Evolutionary conservation across 257 asterid species (phyloP).

Genomic region (Primulina huaijiensis): DNA sequence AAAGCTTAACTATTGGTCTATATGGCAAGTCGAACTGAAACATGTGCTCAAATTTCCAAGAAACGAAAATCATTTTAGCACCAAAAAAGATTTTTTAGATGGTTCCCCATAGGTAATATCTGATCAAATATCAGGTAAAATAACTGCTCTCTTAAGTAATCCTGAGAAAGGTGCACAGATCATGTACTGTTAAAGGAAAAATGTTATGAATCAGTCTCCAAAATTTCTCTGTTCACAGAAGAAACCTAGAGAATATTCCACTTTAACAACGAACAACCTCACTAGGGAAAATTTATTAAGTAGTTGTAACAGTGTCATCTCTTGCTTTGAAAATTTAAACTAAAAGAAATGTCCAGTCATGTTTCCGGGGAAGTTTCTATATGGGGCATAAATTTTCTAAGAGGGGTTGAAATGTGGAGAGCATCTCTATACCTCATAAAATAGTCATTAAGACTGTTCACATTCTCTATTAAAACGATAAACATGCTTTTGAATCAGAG

Average conservation of each 20-base stretch:
- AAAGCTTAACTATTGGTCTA: too few species aligned
- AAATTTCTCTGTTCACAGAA: not conserved
- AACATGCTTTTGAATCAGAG: not conserved
- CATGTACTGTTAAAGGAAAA: not conserved
- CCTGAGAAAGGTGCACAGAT: too few species aligned
- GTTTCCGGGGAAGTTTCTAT: too few species aligned
- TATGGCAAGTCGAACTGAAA: too few species aligned
- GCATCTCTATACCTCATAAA: not conserved
- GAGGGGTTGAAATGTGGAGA: not conserved
- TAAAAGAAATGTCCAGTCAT: not conserved
- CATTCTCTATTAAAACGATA: not conserved
- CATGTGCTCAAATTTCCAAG: too few species aligned
- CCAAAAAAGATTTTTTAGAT: too few species aligned
- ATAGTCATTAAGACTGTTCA: not conserved
- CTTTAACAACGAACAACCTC: not conserved
- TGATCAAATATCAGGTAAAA: too few species aligned
- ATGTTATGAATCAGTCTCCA: not conserved
- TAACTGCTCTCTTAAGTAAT: too few species aligned
- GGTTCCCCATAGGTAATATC: too few species aligned
- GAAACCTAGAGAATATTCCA: slow-evolving; percentile 9
- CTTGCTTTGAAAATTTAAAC: not conserved
- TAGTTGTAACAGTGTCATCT: not conserved
- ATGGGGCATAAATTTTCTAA: not conserved
- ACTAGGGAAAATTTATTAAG: not conserved
- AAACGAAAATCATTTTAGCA: too few species aligned